Conservation (phyloP, 1,139 yeast species). For the Komagataea norvegica region DNA sequence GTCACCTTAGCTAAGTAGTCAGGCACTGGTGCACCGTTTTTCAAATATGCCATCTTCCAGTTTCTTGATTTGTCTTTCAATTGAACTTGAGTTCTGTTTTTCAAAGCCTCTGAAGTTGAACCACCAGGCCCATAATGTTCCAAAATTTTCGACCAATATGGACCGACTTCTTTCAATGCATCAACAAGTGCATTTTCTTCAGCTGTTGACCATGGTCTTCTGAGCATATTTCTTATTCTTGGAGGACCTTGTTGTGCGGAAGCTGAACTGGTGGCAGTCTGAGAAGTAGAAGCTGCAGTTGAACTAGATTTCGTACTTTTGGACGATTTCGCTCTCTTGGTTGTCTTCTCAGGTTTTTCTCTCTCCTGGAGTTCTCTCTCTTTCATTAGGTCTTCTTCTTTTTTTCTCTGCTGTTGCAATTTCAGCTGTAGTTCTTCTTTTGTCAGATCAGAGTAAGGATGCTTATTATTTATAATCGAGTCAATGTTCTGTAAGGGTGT, state of each 20-base stretch:
- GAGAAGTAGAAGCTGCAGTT: no score
- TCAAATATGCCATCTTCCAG: slow-evolving; percentile 82
- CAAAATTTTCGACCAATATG: slow-evolving; percentile 87
- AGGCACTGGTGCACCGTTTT: slow-evolving; percentile 69
- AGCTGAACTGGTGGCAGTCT: no score
- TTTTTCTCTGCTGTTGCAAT: slow-evolving; percentile 10
- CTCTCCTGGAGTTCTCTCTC: slow-evolving; percentile 14
- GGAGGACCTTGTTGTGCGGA: slow-evolving; percentile 18
- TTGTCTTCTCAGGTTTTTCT: slow-evolving; percentile 14
- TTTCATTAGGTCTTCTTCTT: slow-evolving; percentile 12
- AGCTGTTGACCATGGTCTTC: slow-evolving; percentile 74
- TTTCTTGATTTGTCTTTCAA: slow-evolving; percentile 93
- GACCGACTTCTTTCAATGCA: slow-evolving; percentile 78
- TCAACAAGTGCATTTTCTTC: slow-evolving; percentile 83
- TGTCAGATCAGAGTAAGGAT: slow-evolving; percentile 10
- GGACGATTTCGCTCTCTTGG: slow-evolving; percentile 36
- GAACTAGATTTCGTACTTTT: slow-evolving; percentile 80
- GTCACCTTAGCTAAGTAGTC: slow-evolving; percentile 76
- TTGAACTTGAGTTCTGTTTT: slow-evolving; percentile 85
- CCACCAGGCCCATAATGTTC: slow-evolving; percentile 94
- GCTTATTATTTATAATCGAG: neutral
- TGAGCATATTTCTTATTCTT: slow-evolving; percentile 26
- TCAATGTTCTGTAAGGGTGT: slow-evolving; percentile 3
- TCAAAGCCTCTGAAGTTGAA: slow-evolving; percentile 71
- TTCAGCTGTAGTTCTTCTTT: slow-evolving; percentile 21